Percentiles rank a stretch among this genome's conserved stretches.
These are phyloP conservation scores for Leccinum variabile DNA, from an alignment of 1,284 basidiomycete genomes.

Conservation along the genomic window DNA sequence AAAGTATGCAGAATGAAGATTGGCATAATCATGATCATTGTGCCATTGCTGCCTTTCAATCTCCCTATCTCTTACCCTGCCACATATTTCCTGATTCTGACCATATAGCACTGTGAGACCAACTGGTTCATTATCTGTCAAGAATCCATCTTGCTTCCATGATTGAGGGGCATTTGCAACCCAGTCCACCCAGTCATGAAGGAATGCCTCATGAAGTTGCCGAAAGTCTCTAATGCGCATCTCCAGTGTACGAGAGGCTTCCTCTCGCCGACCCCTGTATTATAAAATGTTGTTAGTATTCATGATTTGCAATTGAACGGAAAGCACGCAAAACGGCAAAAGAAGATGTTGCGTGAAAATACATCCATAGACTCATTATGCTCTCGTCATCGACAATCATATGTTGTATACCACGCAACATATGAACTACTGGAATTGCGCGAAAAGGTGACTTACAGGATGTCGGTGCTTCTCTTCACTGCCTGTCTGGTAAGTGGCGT, in stretches of 20 bases:
- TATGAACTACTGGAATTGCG: background rate
- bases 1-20: background rate
- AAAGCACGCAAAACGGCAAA: too few species aligned
- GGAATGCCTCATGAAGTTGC: background rate
- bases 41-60: background rate
- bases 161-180: background rate
- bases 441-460: background rate
- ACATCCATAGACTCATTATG: too few species aligned
- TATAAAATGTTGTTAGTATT: too few species aligned
- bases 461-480: background rate
- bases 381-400: too few species aligned
- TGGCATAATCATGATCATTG: background rate
- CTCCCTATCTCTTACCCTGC: background rate
- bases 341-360: too few species aligned
- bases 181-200: background rate
- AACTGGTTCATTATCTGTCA: background rate
- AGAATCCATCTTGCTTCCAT: background rate
- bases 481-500: background rate
- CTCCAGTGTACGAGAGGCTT: background rate
- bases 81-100: background rate
- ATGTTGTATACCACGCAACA: background rate
- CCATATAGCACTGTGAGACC: background rate
- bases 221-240: background rate
- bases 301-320: too few species aligned
- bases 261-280: background rate